phyloP scores from a whole-genome alignment of 805 yeast species.

The Kockiozyma suomiensis region DNA sequence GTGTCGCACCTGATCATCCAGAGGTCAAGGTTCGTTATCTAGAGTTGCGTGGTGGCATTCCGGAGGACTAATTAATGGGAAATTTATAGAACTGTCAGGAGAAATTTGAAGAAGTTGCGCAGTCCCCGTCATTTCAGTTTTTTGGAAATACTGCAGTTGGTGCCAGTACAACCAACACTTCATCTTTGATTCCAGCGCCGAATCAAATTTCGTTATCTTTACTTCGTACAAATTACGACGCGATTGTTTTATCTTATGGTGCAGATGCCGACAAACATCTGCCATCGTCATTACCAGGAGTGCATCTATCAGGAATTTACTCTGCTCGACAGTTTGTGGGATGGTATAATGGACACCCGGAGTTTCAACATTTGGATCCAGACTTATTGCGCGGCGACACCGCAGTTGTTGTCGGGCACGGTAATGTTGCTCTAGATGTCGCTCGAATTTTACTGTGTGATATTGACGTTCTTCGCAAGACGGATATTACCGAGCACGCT shows the following conservation, averaged over 20 bases:
- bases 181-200: background rate
- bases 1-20: constrained; percentile 99
- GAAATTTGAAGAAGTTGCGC: constrained; percentile 60
- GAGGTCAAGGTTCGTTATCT: constrained; percentile 64
- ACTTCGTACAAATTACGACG: constrained; percentile 62
- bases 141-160: constrained; percentile 77
- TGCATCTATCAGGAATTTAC: constrained; percentile 61
- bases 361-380: constrained; percentile 52
- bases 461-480: constrained; percentile 57
- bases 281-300: constrained; percentile 58
- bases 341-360: constrained; percentile 95
- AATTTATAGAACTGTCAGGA: constrained; percentile 52
- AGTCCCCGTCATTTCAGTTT: constrained; percentile 52
- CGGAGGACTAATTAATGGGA: background rate
- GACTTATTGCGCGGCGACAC: constrained; percentile 62
- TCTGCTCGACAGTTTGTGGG: constrained; percentile 87
- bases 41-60: background rate
- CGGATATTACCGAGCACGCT: constrained; percentile 75
- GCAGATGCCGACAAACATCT: constrained; percentile 57
- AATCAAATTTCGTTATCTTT: constrained; percentile 55
- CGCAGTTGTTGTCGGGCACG: constrained; percentile 90
- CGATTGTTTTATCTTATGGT: constrained; percentile 82
- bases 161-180: background rate
- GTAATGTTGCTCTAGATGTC: constrained; percentile 92
- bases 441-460: constrained; percentile 76